A percentile compares a stretch with the other conserved stretches of the same genome.
These are phyloP conservation scores for Fusarium miscanthi DNA, from an alignment of 2,329 filamentous ascomycete species.

Conservation along the genomic window DNA sequence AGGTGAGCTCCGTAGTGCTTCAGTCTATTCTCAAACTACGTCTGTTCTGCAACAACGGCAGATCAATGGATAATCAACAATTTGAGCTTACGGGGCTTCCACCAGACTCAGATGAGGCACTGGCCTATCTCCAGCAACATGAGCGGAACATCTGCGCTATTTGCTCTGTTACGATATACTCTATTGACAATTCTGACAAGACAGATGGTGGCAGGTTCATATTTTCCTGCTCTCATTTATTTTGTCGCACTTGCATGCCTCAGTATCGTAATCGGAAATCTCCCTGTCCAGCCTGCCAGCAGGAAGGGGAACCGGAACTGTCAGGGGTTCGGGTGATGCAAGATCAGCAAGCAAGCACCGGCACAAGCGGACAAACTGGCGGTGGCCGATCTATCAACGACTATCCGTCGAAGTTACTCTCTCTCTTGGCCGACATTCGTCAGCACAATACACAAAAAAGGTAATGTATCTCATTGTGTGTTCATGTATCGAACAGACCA, in stretches of 20 bases:
- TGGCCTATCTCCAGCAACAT: neutral
- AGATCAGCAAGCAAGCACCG: neutral
- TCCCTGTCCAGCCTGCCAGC: neutral
- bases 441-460: neutral
- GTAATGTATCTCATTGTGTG: neutral
- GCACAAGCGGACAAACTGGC: neutral
- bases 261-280: neutral
- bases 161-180: neutral
- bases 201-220: neutral
- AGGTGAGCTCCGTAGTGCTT: neutral
- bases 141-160: neutral
- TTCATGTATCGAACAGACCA: no score
- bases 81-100: neutral
- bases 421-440: neutral
- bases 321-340: rapidly evolving
- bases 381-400: rapidly evolving
- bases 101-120: neutral
- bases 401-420: neutral
- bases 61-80: neutral
- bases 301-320: neutral
- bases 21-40: neutral
- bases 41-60: neutral
- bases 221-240: neutral
- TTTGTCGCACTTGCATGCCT: neutral
- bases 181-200: neutral